phyloP scores from a whole-genome alignment of 176 grass and related monocot genomes.

The Themeda triandra region DNA sequence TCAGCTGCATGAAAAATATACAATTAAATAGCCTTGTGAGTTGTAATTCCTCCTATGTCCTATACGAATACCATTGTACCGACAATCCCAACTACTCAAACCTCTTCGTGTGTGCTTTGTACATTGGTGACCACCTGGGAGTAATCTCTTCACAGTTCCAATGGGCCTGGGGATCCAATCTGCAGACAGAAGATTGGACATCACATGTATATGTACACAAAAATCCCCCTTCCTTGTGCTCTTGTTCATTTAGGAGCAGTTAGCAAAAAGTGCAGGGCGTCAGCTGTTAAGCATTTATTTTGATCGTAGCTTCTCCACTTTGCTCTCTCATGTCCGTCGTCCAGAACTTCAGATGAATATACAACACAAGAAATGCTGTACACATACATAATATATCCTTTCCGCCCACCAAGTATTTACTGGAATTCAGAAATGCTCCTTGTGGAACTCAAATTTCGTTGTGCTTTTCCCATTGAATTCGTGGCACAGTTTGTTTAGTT shows the following conservation, averaged over 20 bases:
- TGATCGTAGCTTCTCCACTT: slow-evolving; percentile 2
- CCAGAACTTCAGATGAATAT: slow-evolving; percentile 24
- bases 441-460: slow-evolving; percentile 92
- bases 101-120: slow-evolving; percentile 26
- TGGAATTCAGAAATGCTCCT: slow-evolving; percentile 88
- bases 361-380: slow-evolving; percentile 51
- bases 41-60: slow-evolving; percentile 37
- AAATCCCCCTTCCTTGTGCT: slow-evolving; percentile 6
- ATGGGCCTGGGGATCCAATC: neutral
- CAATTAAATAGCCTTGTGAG: slow-evolving; percentile 39
- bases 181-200: neutral
- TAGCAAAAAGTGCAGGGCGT: neutral
- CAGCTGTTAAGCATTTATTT: neutral
- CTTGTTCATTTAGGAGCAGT: slow-evolving; percentile 7
- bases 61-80: slow-evolving; percentile 30
- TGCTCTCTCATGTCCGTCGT: slow-evolving; percentile 3
- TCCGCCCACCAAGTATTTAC: slow-evolving; percentile 39
- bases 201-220: slow-evolving; percentile 7
- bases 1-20: slow-evolving; percentile 37
- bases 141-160: slow-evolving; percentile 8
- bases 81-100: slow-evolving; percentile 26
- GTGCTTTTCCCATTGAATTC: slow-evolving; percentile 85
- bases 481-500: slow-evolving; percentile 87
- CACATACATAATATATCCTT: slow-evolving; percentile 21
- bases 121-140: slow-evolving; percentile 19